Conservation (phyloP, 2,329 filamentous ascomycete species). For the Aspergillus tanneri region DNA sequence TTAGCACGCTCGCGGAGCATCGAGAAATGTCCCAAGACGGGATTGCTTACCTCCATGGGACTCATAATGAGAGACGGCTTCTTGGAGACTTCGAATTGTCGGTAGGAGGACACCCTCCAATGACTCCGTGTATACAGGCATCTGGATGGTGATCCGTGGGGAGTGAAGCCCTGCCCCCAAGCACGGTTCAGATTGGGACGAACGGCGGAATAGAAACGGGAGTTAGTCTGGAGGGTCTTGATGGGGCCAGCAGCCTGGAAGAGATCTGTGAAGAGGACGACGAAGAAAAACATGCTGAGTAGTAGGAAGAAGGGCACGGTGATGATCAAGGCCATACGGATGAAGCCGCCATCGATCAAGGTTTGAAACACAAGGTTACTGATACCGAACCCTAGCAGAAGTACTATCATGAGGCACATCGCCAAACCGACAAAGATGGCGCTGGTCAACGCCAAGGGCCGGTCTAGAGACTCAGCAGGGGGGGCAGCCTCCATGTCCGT, state of each 20-base stretch:
- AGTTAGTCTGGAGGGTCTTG: conserved; percentile 45
- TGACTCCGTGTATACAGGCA: conserved; percentile 84
- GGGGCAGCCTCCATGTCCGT: no score
- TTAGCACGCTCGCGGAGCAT: no score
- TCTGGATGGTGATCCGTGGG: conserved; percentile 68
- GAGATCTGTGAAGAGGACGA: conserved; percentile 43
- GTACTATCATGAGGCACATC: no score
- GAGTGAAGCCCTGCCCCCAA: no score
- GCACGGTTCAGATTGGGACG: conserved; percentile 34
- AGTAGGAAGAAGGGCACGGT: neutral
- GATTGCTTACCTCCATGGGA: conserved; percentile 58
- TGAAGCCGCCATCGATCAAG: no score
- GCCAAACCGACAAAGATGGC: no score
- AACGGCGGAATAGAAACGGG: conserved; percentile 49
- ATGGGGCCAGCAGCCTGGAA: conserved; percentile 48
- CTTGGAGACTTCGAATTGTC: neutral
- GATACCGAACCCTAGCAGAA: no score
- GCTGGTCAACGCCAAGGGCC: no score
- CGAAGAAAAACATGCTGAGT: conserved; percentile 48
- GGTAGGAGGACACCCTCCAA: conserved; percentile 35
- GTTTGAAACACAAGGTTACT: no score
- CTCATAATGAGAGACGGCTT: conserved; percentile 55
- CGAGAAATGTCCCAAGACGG: no score
- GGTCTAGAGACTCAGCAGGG: no score
- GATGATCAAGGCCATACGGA: no score